A percentile compares a stretch with the other conserved stretches of the same genome.
These are phyloP conservation scores for Allomyces arbusculus DNA, from an alignment of 192 early-diverging fungal species.

Conservation along the genomic window DNA sequence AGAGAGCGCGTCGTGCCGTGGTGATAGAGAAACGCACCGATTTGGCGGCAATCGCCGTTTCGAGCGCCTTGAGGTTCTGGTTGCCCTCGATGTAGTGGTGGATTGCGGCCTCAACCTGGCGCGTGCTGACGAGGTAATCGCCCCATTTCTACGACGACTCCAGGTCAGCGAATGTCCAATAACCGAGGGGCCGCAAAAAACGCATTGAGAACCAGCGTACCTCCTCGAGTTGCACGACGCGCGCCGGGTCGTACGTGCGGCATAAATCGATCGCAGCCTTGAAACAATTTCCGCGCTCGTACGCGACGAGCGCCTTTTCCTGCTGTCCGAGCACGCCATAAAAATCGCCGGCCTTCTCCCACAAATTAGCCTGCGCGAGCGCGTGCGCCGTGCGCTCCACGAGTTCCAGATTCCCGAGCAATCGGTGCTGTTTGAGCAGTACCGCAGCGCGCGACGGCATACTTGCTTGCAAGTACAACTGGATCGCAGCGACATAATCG, in stretches of 20 bases:
- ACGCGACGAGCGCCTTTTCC: constrained; percentile 35
- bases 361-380: constrained; percentile 25
- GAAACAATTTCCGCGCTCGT: constrained; percentile 35
- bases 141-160: constrained; percentile 27
- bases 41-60: constrained; percentile 28
- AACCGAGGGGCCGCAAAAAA: no score
- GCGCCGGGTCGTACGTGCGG: constrained; percentile 22
- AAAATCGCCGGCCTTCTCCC: constrained; percentile 40
- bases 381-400: constrained; percentile 32
- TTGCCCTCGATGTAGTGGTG: constrained; percentile 47
- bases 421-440: constrained; percentile 16
- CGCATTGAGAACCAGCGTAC: constrained; percentile 6
- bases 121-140: constrained; percentile 32
- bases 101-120: constrained; percentile 41
- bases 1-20: background rate
- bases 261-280: constrained; percentile 34
- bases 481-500: constrained; percentile 25
- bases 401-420: constrained; percentile 25
- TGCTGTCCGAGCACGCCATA: constrained; percentile 30
- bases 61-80: constrained; percentile 30
- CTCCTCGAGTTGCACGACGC: constrained; percentile 38
- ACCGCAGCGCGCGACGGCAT: constrained; percentile 32
- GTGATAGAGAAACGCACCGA: constrained; percentile 12
- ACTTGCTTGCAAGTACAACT: constrained; percentile 37
- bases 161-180: no score